Evolutionary conservation across 495 filamentous ascomycete species (phyloP).

Genomic region (Aspergillus asperescens): DNA sequence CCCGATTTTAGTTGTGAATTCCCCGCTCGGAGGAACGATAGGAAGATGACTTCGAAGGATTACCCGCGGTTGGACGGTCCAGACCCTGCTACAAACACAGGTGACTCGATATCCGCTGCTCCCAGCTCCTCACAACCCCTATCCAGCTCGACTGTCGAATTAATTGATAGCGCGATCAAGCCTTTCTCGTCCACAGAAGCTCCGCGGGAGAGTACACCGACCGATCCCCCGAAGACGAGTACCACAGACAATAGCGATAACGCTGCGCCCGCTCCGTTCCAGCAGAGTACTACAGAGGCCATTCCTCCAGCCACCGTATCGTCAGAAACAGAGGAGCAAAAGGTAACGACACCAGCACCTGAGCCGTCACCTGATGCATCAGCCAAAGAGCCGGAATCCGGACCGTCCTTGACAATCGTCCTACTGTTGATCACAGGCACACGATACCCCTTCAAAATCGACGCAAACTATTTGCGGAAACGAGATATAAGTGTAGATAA

Average conservation of each 20-base stretch:
- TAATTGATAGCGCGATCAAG: conserved; percentile 13
- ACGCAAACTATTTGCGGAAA: conserved; percentile 77
- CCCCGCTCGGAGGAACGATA: neutral
- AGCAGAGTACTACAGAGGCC: conserved; percentile 16
- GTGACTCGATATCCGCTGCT: conserved; percentile 19
- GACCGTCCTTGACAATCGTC: conserved; percentile 55
- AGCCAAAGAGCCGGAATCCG: conserved; percentile 40
- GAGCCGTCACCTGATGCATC: conserved; percentile 30
- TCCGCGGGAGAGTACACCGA: conserved; percentile 14
- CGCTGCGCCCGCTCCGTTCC: conserved; percentile 19
- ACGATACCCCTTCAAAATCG: conserved; percentile 80
- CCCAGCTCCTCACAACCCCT: conserved; percentile 19
- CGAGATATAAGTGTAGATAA: conserved; percentile 69
- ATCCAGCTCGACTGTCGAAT: conserved; percentile 16
- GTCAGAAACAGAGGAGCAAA: conserved; percentile 33
- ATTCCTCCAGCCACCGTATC: conserved; percentile 16
- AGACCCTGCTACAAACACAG: conserved; percentile 6
- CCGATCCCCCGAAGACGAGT: conserved; percentile 20
- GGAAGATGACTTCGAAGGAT: conserved; percentile 15
- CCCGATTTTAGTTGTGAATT: neutral
- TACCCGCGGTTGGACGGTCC: conserved; percentile 19
- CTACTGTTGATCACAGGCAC: conserved; percentile 75
- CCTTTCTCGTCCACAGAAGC: conserved; percentile 13
- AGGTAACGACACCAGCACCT: conserved; percentile 20
- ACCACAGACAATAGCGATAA: conserved; percentile 27